phyloP scores from a whole-genome alignment of 1,284 basidiomycete species.

The Ustilago esculenta region DNA sequence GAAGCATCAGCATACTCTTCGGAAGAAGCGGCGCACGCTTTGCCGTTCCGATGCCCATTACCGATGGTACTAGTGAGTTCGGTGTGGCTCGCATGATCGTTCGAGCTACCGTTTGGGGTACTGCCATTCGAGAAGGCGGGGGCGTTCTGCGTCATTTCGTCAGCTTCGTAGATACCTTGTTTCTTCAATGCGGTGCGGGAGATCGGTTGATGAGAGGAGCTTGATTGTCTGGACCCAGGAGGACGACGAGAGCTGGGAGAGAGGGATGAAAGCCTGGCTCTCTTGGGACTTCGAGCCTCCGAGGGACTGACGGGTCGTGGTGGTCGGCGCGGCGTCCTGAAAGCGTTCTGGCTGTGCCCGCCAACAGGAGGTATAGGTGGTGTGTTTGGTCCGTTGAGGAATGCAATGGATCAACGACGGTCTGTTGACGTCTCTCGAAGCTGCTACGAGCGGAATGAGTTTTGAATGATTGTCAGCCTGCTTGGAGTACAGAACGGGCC shows the following conservation, averaged over 20 bases:
- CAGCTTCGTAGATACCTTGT: background rate
- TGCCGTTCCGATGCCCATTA: conserved; percentile 31
- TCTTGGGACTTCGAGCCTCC: conserved; percentile 32
- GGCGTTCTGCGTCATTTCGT: conserved; percentile 21
- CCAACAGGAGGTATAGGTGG: conserved; percentile 8
- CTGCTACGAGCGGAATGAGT: too few relatives aligned
- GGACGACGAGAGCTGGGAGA: conserved; percentile 17
- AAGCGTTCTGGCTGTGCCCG: conserved; percentile 24
- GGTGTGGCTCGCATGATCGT: conserved; percentile 6
- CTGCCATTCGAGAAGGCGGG: conserved; percentile 22
- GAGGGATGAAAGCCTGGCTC: conserved; percentile 23
- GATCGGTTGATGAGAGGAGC: background rate
- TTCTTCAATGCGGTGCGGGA: background rate
- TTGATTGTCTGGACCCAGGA: conserved; percentile 7
- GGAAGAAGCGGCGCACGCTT: background rate
- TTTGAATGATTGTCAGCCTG: too few relatives aligned
- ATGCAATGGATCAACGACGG: too few relatives aligned
- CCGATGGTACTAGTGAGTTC: conserved; percentile 19
- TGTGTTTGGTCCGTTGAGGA: background rate
- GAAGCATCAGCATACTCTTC: conserved; percentile 29
- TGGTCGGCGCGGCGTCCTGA: conserved; percentile 39
- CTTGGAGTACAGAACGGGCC: too few relatives aligned
- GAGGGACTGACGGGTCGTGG: conserved; percentile 16
- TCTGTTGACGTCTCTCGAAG: too few relatives aligned
- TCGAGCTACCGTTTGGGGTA: conserved; percentile 17